Evolutionary conservation across 805 yeast genomes (phyloP), one percentile per base, ranked within the genome.

Genomic region (Starmera dryadoides): DNA sequence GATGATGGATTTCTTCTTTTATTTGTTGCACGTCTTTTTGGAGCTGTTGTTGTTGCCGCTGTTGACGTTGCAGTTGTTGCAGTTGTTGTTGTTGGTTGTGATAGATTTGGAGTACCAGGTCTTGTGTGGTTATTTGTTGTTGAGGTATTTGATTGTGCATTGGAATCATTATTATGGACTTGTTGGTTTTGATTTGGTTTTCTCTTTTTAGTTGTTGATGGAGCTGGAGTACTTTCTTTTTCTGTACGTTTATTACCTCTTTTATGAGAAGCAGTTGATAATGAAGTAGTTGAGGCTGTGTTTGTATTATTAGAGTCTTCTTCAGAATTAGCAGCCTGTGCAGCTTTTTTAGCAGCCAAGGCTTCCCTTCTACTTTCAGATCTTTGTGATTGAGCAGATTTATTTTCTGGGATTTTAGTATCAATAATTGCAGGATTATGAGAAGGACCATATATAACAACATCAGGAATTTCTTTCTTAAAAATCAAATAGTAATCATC

Each of bases 281-380:
- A 25, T 38, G 42, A 37, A 29, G 42, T 39, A 33, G 39, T 43
- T 17, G n/a, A n/a, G n/a, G n/a, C n/a, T n/a, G n/a, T n/a, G n/a
- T n/a, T n/a, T n/a, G n/a, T n/a, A n/a, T n/a, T n/a, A n/a, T n/a
- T n/a, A n/a, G n/a, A n/a, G n/a, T 45, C 47, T 10, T 53, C 56
- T 26, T 42, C 53, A 35, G 45, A 53, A 33, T 42, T 44, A n/a
- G 47, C 46, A 35, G 45, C 57, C 36, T 49, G 53, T 29, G 71
- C 67, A 8, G 88, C 87, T 56, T 80, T 81, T 48, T 77, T 80
- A 3, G 96, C 96, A 2, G 95, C 96, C 50, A 89, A 69, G 8
- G 97, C 96, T 54, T 89, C 97, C 43, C 98, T 72, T 47, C 97
- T 71, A 35, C 84, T 75, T 63, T 91, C 98, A 52, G 86, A 75